A percentile compares a stretch with the other conserved stretches of the same genome.
Evolutionary conservation across 495 filamentous ascomycete genomes (phyloP).

Genomic region (Xylaria venustula): DNA sequence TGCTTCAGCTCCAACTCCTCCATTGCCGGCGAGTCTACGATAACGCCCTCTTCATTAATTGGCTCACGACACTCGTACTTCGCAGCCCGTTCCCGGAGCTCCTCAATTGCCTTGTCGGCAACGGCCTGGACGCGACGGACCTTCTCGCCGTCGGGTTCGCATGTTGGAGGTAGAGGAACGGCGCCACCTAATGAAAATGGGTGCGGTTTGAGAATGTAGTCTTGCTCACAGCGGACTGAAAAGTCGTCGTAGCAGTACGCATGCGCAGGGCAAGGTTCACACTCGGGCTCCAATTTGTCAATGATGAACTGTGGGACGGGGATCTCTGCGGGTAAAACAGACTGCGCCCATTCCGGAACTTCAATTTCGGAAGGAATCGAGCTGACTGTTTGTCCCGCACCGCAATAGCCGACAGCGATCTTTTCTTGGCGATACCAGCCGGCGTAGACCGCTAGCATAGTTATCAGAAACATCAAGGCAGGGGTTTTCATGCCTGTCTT

Average conservation of each 20-base stretch:
- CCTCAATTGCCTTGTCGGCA: slow-evolving; percentile 82
- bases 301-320: slow-evolving; percentile 64
- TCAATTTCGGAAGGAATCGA: slow-evolving; percentile 44
- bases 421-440: slow-evolving; percentile 92
- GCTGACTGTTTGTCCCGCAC: slow-evolving; percentile 59
- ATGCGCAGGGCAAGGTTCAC: slow-evolving; percentile 89
- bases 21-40: slow-evolving; percentile 60
- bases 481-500: slow-evolving; percentile 45
- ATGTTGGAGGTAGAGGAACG: slow-evolving; percentile 84
- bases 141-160: slow-evolving; percentile 92
- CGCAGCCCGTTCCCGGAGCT: slow-evolving; percentile 80
- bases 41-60: slow-evolving; percentile 58
- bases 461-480: slow-evolving; percentile 63
- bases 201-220: slow-evolving; percentile 82
- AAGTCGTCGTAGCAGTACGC: slow-evolving; percentile 83
- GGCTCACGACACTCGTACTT: slow-evolving; percentile 87
- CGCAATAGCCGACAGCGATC: slow-evolving; percentile 90
- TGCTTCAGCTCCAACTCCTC: slow-evolving; percentile 75
- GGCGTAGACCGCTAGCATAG: slow-evolving; percentile 68
- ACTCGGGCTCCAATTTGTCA: slow-evolving; percentile 69
- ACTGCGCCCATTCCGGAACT: slow-evolving; percentile 44
- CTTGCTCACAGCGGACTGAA: slow-evolving; percentile 75
- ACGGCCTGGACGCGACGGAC: slow-evolving; percentile 81
- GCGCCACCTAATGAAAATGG: slow-evolving; percentile 79
- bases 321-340: slow-evolving; percentile 24